phyloP scores from a whole-genome alignment of 2,329 filamentous ascomycete species.

The Hypoxylon rubiginosum region DNA sequence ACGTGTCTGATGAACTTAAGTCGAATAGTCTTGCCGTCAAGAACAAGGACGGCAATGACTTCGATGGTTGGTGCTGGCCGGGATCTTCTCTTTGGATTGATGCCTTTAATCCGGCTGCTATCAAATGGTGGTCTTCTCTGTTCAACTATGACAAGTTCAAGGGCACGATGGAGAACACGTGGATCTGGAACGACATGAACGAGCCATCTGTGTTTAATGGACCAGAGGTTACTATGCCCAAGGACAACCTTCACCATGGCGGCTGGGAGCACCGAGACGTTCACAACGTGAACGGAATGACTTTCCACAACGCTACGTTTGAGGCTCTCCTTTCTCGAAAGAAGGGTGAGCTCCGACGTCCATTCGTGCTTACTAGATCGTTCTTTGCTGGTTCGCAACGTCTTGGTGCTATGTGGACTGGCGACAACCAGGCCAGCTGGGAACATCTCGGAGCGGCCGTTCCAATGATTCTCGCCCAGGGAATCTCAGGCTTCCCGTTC shows the following conservation, averaged over 20 bases:
- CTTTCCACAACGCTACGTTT: slow-evolving; percentile 94
- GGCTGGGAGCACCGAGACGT: slow-evolving; percentile 97
- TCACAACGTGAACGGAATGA: slow-evolving; percentile 96
- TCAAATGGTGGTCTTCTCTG: slow-evolving; percentile 89
- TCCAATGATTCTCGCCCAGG: slow-evolving; percentile 94
- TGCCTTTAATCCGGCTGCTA: slow-evolving; percentile 91
- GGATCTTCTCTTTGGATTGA: slow-evolving; percentile 97
- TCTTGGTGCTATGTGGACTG: slow-evolving; percentile 97
- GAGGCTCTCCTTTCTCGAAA: slow-evolving; percentile 86
- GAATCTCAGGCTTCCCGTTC: slow-evolving; percentile 93
- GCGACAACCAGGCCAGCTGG: slow-evolving; percentile 96
- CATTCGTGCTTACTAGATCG: slow-evolving; percentile 92
- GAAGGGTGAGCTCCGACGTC: slow-evolving; percentile 85
- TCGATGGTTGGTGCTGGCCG: slow-evolving; percentile 99
- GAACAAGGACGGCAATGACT: slow-evolving; percentile 90
- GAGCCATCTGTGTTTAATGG: slow-evolving; percentile 99
- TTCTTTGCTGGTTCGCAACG: slow-evolving; percentile 94
- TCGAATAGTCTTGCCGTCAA: slow-evolving; percentile 85
- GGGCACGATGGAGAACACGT: slow-evolving; percentile 87
- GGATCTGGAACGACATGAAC: slow-evolving; percentile 99
- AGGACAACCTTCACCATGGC: slow-evolving; percentile 92
- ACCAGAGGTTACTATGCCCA: slow-evolving; percentile 98
- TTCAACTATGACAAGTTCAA: slow-evolving; percentile 92
- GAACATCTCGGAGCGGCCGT: slow-evolving; percentile 88
- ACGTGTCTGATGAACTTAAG: slow-evolving; percentile 83